A percentile compares a stretch with the other conserved stretches of the same genome.
Evolutionary conservation across 768 basidiomycete genomes (phyloP).

Genomic region (Botryobasidium botryosum): DNA sequence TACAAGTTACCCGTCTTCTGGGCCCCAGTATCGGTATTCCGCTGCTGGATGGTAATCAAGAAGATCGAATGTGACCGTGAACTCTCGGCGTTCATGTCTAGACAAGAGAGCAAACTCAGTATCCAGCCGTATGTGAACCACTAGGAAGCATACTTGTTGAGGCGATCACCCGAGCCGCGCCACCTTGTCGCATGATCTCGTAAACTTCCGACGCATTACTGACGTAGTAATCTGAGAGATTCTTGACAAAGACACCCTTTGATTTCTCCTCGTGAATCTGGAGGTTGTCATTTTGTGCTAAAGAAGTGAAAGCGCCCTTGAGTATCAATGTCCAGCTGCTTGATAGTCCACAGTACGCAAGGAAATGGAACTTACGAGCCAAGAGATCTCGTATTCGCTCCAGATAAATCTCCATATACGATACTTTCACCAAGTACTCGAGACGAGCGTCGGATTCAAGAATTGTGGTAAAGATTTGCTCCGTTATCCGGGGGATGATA

Average conservation of each 20-base stretch:
- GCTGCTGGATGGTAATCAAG: conserved; percentile 90
- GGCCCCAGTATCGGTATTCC: conserved; percentile 89
- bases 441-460: conserved; percentile 87
- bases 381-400: conserved; percentile 91
- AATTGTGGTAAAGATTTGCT: conserved; percentile 97
- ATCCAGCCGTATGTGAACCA: too few species aligned
- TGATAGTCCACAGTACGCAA: not conserved
- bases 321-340: not conserved
- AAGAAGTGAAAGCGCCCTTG: not conserved
- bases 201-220: conserved; percentile 91
- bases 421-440: conserved; percentile 98
- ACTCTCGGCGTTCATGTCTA: conserved; percentile 99
- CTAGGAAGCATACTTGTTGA: conserved; percentile 50
- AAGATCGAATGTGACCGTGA: conserved; percentile 99
- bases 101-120: not conserved
- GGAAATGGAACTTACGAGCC: conserved; percentile 49
- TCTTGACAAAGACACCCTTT: conserved; percentile 95
- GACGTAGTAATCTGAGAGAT: conserved; percentile 94
- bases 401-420: conserved; percentile 99
- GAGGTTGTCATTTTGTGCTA: conserved; percentile 93
- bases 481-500: conserved; percentile 94
- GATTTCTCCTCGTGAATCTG: conserved; percentile 98
- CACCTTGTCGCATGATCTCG: conserved; percentile 97
- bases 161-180: conserved; percentile 76
- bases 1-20: conserved; percentile 95